phyloP scores from a whole-genome alignment of 2,329 filamentous ascomycete species.

The Colletotrichum sp. region DNA sequence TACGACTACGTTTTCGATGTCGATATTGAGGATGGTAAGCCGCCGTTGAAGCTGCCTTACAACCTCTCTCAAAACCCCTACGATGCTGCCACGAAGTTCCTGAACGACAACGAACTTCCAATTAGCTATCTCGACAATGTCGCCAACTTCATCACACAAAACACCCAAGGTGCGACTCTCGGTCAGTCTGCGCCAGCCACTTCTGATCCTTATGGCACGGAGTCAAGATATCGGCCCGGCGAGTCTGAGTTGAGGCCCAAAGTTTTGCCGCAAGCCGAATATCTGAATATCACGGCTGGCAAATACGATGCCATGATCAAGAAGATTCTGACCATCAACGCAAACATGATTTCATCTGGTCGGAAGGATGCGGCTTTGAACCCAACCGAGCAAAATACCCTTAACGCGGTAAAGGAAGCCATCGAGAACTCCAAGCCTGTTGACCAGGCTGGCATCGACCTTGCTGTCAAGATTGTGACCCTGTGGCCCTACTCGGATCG shows the following conservation, averaged over 20 bases:
- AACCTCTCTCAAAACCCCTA: constrained; percentile 94
- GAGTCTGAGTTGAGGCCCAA: constrained; percentile 74
- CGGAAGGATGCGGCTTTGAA: constrained; percentile 78
- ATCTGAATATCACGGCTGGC: constrained; percentile 77
- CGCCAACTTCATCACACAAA: constrained; percentile 88
- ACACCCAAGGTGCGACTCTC: constrained; percentile 86
- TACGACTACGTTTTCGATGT: constrained; percentile 98
- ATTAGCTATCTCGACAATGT: constrained; percentile 89
- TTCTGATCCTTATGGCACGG: constrained; percentile 78
- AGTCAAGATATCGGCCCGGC: constrained; percentile 79
- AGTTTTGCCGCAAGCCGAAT: constrained; percentile 78
- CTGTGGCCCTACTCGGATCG: constrained; percentile 82
- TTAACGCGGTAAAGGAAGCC: constrained; percentile 66
- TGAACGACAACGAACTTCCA: constrained; percentile 86
- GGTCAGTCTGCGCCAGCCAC: constrained; percentile 61
- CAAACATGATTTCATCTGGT: constrained; percentile 71
- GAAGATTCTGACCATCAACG: constrained; percentile 78
- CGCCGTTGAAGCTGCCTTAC: constrained; percentile 90
- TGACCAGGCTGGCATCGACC: constrained; percentile 57
- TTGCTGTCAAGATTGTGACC: constrained; percentile 75
- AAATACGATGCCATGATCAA: constrained; percentile 76
- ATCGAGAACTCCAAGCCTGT: constrained; percentile 64
- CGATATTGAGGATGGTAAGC: constrained; percentile 93
- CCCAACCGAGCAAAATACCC: constrained; percentile 68
- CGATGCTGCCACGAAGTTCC: constrained; percentile 88